Evolutionary conservation across 495 filamentous ascomycete genomes (phyloP).

Genomic region (Tuber magnatum): DNA sequence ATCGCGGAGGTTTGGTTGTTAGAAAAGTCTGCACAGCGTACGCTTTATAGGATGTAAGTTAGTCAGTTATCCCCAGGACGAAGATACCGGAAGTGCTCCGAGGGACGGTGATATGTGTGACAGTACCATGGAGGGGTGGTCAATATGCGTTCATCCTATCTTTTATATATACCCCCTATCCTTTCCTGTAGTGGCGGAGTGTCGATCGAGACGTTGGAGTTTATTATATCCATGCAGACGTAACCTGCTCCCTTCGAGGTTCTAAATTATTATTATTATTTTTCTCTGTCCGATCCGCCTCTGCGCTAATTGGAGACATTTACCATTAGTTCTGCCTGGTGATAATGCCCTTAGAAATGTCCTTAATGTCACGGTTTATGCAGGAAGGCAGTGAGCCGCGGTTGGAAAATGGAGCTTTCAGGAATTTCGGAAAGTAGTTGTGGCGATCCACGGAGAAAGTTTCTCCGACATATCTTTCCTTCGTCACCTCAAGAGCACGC

Average conservation of each 20-base stretch:
- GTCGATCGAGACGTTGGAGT: background rate
- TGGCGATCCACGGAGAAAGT: no score
- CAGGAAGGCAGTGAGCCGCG: no score
- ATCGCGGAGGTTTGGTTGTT: background rate
- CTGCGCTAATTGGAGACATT: background rate
- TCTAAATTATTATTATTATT: no score
- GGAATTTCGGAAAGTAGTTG: no score
- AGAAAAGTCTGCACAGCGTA: background rate
- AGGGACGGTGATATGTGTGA: background rate
- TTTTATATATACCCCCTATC: background rate
- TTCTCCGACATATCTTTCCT: no score
- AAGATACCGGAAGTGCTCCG: background rate
- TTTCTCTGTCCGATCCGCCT: background rate
- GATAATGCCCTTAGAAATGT: background rate
- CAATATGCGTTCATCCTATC: background rate
- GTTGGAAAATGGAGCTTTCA: no score
- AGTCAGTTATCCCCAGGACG: background rate
- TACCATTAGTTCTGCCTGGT: background rate
- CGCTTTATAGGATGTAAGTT: background rate
- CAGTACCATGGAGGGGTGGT: background rate
- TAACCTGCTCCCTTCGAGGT: background rate
- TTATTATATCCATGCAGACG: background rate
- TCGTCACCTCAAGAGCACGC: no score
- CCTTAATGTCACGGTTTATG: no score
- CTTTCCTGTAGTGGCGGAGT: background rate